Base-by-base conservation (phyloP, 2,329 filamentous ascomycete species). In the Fonsecaea monophora region DNA sequence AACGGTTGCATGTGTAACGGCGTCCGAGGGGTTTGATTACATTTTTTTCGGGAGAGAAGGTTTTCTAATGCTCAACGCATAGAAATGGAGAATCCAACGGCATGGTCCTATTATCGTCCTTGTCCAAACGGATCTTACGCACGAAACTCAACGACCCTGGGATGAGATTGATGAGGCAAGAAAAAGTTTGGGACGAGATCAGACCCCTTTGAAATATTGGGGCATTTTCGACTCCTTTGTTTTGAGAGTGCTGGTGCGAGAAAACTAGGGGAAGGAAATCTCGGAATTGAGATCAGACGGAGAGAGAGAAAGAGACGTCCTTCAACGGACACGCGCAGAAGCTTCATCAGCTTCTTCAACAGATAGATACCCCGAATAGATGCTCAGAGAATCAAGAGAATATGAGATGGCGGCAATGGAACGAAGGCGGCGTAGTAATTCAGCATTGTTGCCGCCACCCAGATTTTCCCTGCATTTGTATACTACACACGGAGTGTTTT, bases 21-120 rank as follows among this genome's bases (percentile, higher is more conserved):
- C 69, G 65, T 69, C 60, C 18, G 40, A 40, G 60, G 50, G 53
- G 30, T 32, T 32, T 32, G 30, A 32, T 32, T 32, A 32, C 30
- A 21, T 34, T 53, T 15, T 6, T 6, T 38, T 37, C 25, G 58
- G 60, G 64, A 38, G 42, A 62, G 66, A 53, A 55, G 60, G 38
- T 59, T 56, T 72, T 72, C 62, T 68, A 55, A 69, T 71, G 71
- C 71, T 73, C 71, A 73, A 73, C 71, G 71, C 71, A 70, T 71
- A 69, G 58, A 68, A 67, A 64, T 32, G 58, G 62, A 48, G 42
- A 48, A 10, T 48, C 18, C 42, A 18, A 12, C 6, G n/a, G 42
- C 42, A 48, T 21, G 42, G 42, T 21, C 42, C 7, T 25, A 48
- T 48, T 48, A 18, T 21, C 42, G 5, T 48, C 18, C 18, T 48